A percentile compares a stretch with the other conserved stretches of the same genome.
phyloP scores from a whole-genome alignment of 257 asterid genomes.

The Ophiorrhiza pumila region DNA sequence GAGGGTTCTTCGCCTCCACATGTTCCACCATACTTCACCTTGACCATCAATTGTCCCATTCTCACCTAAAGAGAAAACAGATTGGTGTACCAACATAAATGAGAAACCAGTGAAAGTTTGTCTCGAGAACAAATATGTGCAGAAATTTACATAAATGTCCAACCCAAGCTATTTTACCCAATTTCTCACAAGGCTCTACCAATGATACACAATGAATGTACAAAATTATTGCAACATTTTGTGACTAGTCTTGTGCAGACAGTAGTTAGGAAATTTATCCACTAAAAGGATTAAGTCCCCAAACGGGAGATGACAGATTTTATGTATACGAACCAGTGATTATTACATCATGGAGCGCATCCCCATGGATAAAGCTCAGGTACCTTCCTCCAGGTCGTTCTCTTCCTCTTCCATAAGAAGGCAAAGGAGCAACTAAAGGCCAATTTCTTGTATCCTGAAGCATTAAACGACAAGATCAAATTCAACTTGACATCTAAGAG shows the following conservation, averaged over 20 bases:
- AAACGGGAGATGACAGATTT: neutral
- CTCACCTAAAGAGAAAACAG: conserved; percentile 49
- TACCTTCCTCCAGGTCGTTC: conserved; percentile 94
- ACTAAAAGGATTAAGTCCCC: neutral
- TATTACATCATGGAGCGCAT: conserved; percentile 83
- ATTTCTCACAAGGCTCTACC: neutral
- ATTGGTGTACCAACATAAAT: neutral
- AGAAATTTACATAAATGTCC: neutral
- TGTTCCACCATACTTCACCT: conserved; percentile 94
- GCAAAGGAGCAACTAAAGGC: conserved; percentile 85
- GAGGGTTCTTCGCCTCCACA: conserved; percentile 90
- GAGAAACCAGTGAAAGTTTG: neutral
- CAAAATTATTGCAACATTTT: neutral
- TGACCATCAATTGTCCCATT: conserved; percentile 98
- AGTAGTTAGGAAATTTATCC: neutral
- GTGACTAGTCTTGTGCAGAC: neutral
- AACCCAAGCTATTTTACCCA: neutral
- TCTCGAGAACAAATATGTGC: neutral
- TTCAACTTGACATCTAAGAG: neutral
- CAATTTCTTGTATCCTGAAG: conserved; percentile 56
- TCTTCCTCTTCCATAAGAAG: conserved; percentile 96
- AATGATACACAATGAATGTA: neutral
- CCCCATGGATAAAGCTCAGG: conserved; percentile 83
- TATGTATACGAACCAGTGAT: conserved; percentile 60
- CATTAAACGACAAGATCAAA: conserved; percentile 15